Evolutionary conservation across 768 basidiomycete species (phyloP), one percentile per base, ranked within the genome.

Genomic region (Agrocybe pediades): DNA sequence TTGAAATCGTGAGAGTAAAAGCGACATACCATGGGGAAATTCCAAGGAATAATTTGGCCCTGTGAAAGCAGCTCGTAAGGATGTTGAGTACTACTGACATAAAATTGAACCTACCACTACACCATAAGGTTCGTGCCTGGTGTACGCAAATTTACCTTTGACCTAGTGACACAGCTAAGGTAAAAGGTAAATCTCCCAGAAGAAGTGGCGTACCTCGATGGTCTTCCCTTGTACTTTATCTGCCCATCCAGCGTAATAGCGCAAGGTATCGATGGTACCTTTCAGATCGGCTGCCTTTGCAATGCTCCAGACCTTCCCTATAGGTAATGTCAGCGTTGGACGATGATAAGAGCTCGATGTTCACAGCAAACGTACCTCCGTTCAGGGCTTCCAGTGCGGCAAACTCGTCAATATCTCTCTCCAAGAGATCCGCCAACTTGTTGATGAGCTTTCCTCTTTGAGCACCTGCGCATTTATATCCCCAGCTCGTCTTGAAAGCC

Each of bases 181-280:
- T 21, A 2, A 33, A 3, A 17, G 3, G 9, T 20, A 5, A 13
- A 40, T n/a, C n/a, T n/a, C n/a, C n/a, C n/a, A n/a, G n/a, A 36
- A 36, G 3, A n/a, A 36, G 11, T 15, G n/a, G 13, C 60, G 17
- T 24, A 71, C 71, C 66, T 92, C 89, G 65, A 92, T 84, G 7
- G 83, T 84, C 68, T 89, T 82, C 9, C 88, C 90, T 6, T 79
- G 74, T 49, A 87, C 71, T 73, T 95, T 95, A 74, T 94, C 93
- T 23, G 92, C 89, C 85, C 90, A 90, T 16, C 93, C 94, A 39
- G 85, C 90, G 61, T 89, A 97, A 72, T 95, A 95, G 27, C 82
- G 75, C 57, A 92, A 65, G 24, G 72, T 71, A 20, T 65, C 72
- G 51, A 85, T 72, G 1, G 79, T 68, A 44, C 70, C 70, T 1